Percentiles rank a stretch among this genome's conserved stretches.
phyloP scores from a whole-genome alignment of 192 early-diverging fungal species.

The Backusella tuberculispora region DNA sequence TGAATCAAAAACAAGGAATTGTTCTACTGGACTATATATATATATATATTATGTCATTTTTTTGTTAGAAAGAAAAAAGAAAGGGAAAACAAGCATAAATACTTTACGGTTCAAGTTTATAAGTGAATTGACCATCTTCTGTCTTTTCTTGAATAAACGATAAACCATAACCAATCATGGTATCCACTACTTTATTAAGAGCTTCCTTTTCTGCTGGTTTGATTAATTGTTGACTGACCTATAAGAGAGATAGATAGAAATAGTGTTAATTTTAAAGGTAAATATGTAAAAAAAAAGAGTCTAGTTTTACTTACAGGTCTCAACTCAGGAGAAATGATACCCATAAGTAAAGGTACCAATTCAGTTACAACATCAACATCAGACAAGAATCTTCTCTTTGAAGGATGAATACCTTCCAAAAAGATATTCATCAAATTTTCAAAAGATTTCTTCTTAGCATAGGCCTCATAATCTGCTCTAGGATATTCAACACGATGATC shows the following conservation, averaged over 20 bases:
- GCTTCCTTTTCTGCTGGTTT: slow-evolving; percentile 63
- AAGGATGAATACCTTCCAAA: slow-evolving; percentile 49
- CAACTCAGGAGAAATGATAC: slow-evolving; percentile 81
- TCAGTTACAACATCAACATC: slow-evolving; percentile 51
- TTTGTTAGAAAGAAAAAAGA: background rate
- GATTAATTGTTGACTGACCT: slow-evolving; percentile 65
- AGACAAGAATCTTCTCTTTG: slow-evolving; percentile 54
- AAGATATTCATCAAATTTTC: slow-evolving; percentile 58
- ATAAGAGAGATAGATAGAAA: slow-evolving; percentile 30
- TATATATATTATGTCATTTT: background rate
- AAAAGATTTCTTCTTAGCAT: slow-evolving; percentile 52
- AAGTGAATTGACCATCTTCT: slow-evolving; percentile 61
- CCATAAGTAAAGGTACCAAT: slow-evolving; percentile 67
- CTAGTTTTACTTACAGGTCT: slow-evolving; percentile 56
- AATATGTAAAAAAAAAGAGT: slow-evolving; percentile 39
- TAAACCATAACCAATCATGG: slow-evolving; percentile 74
- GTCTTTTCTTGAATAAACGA: slow-evolving; percentile 70
- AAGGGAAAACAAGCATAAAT: background rate
- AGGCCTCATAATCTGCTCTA: slow-evolving; percentile 71
- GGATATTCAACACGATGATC: slow-evolving; percentile 72
- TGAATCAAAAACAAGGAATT: slow-evolving; percentile 46
- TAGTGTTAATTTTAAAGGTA: slow-evolving; percentile 24
- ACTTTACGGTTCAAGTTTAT: slow-evolving; percentile 81
- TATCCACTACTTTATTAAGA: slow-evolving; percentile 60
- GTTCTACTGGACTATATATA: slow-evolving; percentile 50